Conservation (phyloP, 371 early-diverging fungal species). For the Sporodiniella umbellata region DNA sequence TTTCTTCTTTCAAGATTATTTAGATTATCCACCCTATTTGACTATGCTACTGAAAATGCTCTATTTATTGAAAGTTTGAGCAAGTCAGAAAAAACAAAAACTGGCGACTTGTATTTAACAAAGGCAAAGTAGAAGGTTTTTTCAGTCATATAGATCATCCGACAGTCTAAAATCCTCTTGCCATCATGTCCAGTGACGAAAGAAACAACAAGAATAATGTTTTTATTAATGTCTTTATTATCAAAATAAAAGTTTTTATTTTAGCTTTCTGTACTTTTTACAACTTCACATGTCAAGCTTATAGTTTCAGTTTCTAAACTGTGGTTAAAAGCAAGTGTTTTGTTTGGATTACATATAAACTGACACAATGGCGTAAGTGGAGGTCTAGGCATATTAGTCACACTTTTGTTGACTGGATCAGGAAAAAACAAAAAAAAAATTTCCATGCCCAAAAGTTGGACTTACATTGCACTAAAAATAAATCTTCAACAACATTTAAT, state of each 20-base stretch:
- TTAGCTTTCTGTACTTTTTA: background rate
- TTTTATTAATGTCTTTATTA: background rate
- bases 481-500: conserved; percentile 4
- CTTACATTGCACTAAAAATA: conserved; percentile 9
- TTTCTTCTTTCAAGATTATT: background rate
- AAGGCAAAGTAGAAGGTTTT: conserved; percentile 9
- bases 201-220: conserved; percentile 3
- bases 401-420: background rate
- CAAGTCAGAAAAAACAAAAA: conserved; percentile 8
- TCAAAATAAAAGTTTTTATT: conserved; percentile 5
- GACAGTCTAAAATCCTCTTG: conserved; percentile 5
- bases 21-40: too few relatives aligned
- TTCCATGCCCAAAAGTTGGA: conserved; percentile 9
- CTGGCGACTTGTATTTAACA: conserved; percentile 4
- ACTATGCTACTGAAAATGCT: conserved; percentile 4
- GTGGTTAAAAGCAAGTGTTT: conserved; percentile 6
- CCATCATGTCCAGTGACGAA: conserved; percentile 7
- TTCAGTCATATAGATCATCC: conserved; percentile 8
- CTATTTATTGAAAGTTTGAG: conserved; percentile 10
- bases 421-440: conserved; percentile 11
- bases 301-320: conserved; percentile 7
- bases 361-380: conserved; percentile 10
- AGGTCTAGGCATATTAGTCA: background rate
- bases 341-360: conserved; percentile 8
- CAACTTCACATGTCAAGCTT: conserved; percentile 9